Conservation (phyloP, 441 rosid species). For the Codiaeum variegatum region DNA sequence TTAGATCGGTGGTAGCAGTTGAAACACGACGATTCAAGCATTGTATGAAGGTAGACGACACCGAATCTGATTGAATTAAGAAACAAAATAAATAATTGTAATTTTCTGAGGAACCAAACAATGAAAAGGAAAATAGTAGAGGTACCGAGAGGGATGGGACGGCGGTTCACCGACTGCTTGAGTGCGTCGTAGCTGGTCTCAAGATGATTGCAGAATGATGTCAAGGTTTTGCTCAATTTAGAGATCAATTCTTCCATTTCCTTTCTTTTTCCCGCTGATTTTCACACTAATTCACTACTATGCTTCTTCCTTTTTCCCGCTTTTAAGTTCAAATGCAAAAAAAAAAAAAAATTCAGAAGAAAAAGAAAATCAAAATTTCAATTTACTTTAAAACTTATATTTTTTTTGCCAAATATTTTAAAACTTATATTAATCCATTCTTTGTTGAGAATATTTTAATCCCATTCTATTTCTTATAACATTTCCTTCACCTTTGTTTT, state of each 20-base stretch:
- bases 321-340: no score
- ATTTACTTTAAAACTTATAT: no score
- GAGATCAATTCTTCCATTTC: conserved; percentile 56
- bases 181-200: conserved; percentile 63
- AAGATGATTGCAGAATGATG: conserved; percentile 62
- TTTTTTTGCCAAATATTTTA: no score
- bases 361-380: no score
- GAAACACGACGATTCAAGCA: conserved; percentile 64
- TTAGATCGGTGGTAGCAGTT: conserved; percentile 21
- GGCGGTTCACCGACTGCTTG: conserved; percentile 64
- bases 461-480: no score
- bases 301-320: background rate
- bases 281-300: background rate
- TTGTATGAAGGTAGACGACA: conserved; percentile 70
- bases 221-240: conserved; percentile 40
- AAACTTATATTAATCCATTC: no score
- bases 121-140: background rate
- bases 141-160: conserved; percentile 76
- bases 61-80: conserved; percentile 47
- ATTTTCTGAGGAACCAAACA: background rate
- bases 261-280: background rate
- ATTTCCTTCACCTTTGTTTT: no score
- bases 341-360: no score
- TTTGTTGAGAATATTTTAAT: no score
- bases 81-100: background rate